Base-by-base conservation (phyloP, 1,139 yeast species). In the Geotrichum bryndzae region DNA sequence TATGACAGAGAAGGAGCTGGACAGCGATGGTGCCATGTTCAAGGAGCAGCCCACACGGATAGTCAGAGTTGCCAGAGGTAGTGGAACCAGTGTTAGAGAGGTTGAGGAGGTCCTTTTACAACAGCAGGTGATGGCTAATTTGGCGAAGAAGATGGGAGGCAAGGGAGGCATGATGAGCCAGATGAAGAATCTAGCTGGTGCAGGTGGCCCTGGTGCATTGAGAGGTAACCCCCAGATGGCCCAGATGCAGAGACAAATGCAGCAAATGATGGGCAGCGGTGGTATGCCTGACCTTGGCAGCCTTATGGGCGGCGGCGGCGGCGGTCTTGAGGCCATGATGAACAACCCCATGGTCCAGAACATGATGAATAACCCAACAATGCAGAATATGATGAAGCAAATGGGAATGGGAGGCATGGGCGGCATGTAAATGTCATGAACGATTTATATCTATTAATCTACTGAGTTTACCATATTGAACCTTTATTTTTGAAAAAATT, bases 71-170 rank as follows among this genome's bases (percentile, higher is more conserved):
- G 98, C 99, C 0, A 82, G 90, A 66, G 99, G 99, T n/a, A 87
- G 97, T 6, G 99, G 99, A 18, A 90, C 97, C 51, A 80, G 94
- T 2, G 96, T 89, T 0, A 85, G 91, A 3, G 99, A 94, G 68
- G 97, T 94, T 29, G 97, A 94, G 73, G 91, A 91, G 83, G 90
- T 92, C 41, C 79, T 94, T 66, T 84, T 87, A 77, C 99, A 94
- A 76, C 97, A 90, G 73, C 84, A 89, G 74, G 88, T 91, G 88
- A 91, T 94, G 96, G 92, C 96, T 1, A 81, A 87, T 59, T 90
- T 94, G 95, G 98, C 97, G 2, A 83, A 82, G 73, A 82, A 83
- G 68, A 84, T 85, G 67, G 82, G 84, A 68, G 82, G 86, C 66
- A 79, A 81, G 68, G 77, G 80, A 61, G 81, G 83, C 27, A 69